phyloP scores from a whole-genome alignment of 2,329 filamentous ascomycete species.

The Torrubiella hemipterigena region DNA sequence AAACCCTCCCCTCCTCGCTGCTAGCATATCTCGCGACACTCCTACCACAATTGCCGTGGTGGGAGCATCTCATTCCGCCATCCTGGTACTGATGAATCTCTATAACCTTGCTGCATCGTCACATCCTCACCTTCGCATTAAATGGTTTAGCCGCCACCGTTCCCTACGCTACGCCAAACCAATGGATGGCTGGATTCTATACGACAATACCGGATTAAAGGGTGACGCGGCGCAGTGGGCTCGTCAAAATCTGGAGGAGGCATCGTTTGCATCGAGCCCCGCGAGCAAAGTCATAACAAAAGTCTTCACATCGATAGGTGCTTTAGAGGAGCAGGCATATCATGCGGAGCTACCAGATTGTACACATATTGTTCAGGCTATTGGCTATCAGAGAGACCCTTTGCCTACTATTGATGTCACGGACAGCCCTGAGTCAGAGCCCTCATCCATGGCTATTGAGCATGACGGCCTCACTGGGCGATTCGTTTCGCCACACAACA shows the following conservation, averaged over 20 bases:
- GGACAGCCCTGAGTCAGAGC: slow-evolving; percentile 18
- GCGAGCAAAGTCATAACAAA: slow-evolving; percentile 34
- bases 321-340: slow-evolving; percentile 30
- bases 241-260: slow-evolving; percentile 43
- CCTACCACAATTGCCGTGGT: slow-evolving; percentile 40
- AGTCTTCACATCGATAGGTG: slow-evolving; percentile 27
- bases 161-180: slow-evolving; percentile 48
- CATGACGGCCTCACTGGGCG: slow-evolving; percentile 19
- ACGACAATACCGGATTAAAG: slow-evolving; percentile 55
- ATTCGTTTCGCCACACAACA: slow-evolving; percentile 14
- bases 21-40: slow-evolving; percentile 15
- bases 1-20: slow-evolving; percentile 36
- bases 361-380: slow-evolving; percentile 43
- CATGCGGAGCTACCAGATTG: slow-evolving; percentile 33
- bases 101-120: slow-evolving; percentile 36
- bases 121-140: slow-evolving; percentile 41
- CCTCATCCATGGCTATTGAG: slow-evolving; percentile 30
- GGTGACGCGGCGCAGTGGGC: slow-evolving; percentile 49
- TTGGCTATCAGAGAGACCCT: slow-evolving; percentile 41
- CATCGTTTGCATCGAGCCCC: slow-evolving; percentile 27
- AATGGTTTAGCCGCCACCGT: slow-evolving; percentile 49
- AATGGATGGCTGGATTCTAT: slow-evolving; percentile 50
- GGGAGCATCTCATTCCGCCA: slow-evolving; percentile 51
- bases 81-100: slow-evolving; percentile 50
- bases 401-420: slow-evolving; percentile 31